A percentile compares a stretch with the other conserved stretches of the same genome.
Conservation (phyloP, 306 rosid species). For the Cicer pinnatifidum region DNA sequence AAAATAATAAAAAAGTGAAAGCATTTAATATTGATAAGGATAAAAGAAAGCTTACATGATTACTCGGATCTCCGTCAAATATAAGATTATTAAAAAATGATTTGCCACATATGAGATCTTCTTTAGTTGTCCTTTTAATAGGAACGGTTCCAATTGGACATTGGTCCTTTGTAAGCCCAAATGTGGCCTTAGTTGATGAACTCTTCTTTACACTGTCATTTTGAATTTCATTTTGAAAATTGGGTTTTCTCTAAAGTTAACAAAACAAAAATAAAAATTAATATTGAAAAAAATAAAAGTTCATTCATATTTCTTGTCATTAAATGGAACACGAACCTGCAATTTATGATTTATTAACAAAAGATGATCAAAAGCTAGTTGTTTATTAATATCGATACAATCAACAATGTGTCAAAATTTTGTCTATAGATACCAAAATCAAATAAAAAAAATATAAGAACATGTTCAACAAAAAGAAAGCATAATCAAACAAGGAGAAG, state of each 20-base stretch:
- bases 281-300: too few species aligned
- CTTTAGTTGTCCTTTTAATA: not conserved
- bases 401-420: not conserved
- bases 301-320: too few species aligned
- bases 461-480: not conserved
- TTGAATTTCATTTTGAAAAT: not conserved
- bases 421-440: not conserved
- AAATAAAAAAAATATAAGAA: not conserved
- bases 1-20: too few species aligned
- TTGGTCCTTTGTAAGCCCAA: not conserved
- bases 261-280: not conserved
- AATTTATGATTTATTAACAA: not conserved
- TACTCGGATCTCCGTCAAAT: rapidly evolving
- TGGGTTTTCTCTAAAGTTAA: conserved; percentile 20
- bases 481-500: not conserved
- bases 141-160: conserved; percentile 23
- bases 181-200: not conserved
- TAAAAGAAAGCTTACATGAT: not conserved
- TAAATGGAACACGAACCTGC: not conserved
- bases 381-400: not conserved
- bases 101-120: not conserved
- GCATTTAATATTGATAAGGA: too few species aligned
- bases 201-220: not conserved
- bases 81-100: not conserved
- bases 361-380: not conserved